These are phyloP conservation scores for Backusella macrospora DNA, from an alignment of 192 early-diverging fungal genomes.

Conservation along the genomic window DNA sequence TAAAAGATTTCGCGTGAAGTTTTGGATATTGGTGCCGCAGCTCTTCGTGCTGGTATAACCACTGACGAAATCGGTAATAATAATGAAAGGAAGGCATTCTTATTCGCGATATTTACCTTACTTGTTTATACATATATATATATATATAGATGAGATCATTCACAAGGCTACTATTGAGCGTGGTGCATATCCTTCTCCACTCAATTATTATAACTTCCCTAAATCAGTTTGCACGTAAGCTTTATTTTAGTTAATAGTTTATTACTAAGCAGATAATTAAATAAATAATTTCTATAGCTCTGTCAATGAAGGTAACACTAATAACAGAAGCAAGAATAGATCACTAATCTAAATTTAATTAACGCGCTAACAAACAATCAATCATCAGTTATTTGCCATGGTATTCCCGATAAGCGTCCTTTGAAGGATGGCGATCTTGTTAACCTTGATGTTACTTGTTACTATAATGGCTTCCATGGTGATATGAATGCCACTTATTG, in stretches of 20 bases:
- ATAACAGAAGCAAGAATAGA: not conserved
- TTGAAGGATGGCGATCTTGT: constrained; percentile 95
- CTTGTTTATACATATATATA: not conserved
- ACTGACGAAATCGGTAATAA: constrained; percentile 82
- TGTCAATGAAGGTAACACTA: constrained; percentile 41
- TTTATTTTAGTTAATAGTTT: not conserved
- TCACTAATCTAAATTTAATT: not conserved
- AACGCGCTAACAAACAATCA: not conserved
- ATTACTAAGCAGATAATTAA: not conserved
- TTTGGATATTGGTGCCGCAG: constrained; percentile 81
- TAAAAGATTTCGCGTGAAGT: constrained; percentile 82
- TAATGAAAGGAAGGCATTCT: too few species aligned
- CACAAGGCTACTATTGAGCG: constrained; percentile 95
- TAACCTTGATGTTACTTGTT: constrained; percentile 91
- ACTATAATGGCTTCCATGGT: constrained; percentile 90
- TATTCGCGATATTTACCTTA: not conserved
- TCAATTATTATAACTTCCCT: constrained; percentile 96
- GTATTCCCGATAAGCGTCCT: constrained; percentile 92
- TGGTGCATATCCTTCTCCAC: constrained; percentile 94
- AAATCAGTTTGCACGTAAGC: constrained; percentile 91
- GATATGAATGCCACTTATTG: constrained; percentile 93
- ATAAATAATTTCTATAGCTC: constrained; percentile 32
- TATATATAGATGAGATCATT: constrained; percentile 76
- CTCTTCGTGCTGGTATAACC: constrained; percentile 83
- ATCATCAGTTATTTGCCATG: constrained; percentile 90